These are phyloP conservation scores for Yamadazyma atlantica DNA, from an alignment of 1,139 yeast genomes.

Conservation along the genomic window DNA sequence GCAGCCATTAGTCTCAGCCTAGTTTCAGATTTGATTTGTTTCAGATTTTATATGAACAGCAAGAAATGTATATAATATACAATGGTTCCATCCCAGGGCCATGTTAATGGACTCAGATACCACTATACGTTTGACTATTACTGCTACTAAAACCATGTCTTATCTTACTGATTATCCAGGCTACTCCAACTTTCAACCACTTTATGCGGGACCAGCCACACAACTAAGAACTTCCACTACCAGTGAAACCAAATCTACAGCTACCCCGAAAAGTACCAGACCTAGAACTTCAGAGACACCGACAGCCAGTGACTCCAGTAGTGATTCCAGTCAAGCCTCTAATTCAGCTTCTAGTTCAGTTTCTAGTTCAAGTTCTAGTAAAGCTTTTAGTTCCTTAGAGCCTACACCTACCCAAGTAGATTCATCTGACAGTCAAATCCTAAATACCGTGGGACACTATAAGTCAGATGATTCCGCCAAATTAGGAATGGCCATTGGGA, in stretches of 20 bases:
- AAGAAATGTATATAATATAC: neutral
- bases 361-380: no score
- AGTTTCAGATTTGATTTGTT: neutral
- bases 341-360: constrained; percentile 6
- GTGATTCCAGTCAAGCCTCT: no score
- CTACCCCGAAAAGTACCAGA: no score
- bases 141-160: constrained; percentile 7
- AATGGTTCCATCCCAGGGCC: neutral
- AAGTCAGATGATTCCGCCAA: constrained; percentile 15
- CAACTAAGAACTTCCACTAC: constrained; percentile 3
- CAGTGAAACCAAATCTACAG: no score
- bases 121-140: constrained; percentile 7
- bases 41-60: neutral
- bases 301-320: no score
- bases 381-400: no score
- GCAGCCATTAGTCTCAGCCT: no score
- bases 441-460: neutral
- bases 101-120: no score
- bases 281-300: no score
- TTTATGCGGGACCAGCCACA: constrained; percentile 4
- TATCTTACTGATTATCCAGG: neutral
- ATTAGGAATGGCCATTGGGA: constrained; percentile 43
- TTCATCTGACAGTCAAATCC: neutral
- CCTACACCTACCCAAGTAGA: neutral
- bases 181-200: constrained; percentile 7